Evolutionary conservation across 169 alveolate genomes (phyloP).

Genomic region (Eimeria praecox): DNA sequence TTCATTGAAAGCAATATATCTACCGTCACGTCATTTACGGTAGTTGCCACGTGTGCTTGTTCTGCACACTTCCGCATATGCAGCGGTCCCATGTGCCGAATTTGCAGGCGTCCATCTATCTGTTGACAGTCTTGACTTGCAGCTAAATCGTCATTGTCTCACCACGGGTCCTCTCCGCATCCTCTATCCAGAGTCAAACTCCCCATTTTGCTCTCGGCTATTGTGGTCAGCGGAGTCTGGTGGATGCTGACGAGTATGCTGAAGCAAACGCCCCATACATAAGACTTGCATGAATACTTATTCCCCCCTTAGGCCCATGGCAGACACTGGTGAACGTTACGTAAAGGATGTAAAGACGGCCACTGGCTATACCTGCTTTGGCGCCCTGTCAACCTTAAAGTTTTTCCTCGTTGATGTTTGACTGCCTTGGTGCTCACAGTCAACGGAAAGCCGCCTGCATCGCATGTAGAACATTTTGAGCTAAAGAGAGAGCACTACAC

Average conservation of each 20-base stretch:
- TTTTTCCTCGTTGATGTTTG: conserved; percentile 40
- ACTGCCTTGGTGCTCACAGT: conserved; percentile 76
- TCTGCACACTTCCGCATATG: conserved; percentile 9
- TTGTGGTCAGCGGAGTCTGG: conserved; percentile 16
- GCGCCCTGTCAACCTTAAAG: conserved; percentile 44
- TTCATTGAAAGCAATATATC: not conserved
- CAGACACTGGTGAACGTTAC: not conserved
- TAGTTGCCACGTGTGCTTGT: conserved; percentile 19
- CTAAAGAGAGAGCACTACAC: no score
- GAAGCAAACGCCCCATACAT: conserved; percentile 14
- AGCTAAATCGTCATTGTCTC: conserved; percentile 5
- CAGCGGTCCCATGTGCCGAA: not conserved
- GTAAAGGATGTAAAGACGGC: not conserved
- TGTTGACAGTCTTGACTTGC: not conserved
- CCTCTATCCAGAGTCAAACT: conserved; percentile 21
- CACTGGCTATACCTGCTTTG: not conserved
- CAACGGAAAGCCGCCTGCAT: conserved; percentile 79
- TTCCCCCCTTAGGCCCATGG: not conserved
- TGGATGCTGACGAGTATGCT: conserved; percentile 33
- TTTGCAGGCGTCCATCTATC: not conserved
- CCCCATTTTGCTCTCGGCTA: conserved; percentile 10
- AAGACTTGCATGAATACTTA: not conserved
- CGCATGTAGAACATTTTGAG: no score
- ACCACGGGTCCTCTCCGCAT: no score
- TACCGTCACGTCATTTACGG: not conserved